These are phyloP conservation scores for Trypanosoma congolense DNA, from an alignment of 208 protist species.

Conservation along the genomic window DNA sequence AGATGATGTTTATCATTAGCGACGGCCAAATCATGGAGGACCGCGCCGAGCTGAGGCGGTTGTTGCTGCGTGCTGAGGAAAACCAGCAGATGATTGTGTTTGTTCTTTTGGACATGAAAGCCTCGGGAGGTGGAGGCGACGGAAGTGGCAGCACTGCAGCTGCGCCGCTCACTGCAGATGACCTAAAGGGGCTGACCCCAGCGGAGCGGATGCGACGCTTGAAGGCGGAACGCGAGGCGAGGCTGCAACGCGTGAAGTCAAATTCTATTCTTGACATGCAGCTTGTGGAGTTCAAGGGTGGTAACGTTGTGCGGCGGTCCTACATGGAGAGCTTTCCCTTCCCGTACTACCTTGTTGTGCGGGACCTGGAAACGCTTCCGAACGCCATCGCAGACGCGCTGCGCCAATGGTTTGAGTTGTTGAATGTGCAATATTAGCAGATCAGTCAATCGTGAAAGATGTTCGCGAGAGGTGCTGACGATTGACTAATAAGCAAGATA, in stretches of 20 bases:
- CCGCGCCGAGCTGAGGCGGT: conserved; percentile 70
- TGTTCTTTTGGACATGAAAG: conserved; percentile 91
- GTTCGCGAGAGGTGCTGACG: not conserved
- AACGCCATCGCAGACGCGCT: conserved; percentile 97
- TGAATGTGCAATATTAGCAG: conserved; percentile 49
- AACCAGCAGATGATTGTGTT: conserved; percentile 95
- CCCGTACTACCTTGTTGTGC: conserved; percentile 98
- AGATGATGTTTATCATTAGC: conserved; percentile 97
- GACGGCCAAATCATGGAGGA: conserved; percentile 95
- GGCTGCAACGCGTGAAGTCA: conserved; percentile 79
- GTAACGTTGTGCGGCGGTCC: conserved; percentile 77
- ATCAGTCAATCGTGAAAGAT: conserved; percentile 3
- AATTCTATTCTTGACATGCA: conserved; percentile 90
- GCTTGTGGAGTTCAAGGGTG: conserved; percentile 78
- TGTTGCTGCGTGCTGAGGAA: conserved; percentile 81
- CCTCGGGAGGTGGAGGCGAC: conserved; percentile 1
- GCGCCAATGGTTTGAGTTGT: conserved; percentile 98
- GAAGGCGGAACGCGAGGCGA: conserved; percentile 78
- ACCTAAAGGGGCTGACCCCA: conserved; percentile 60
- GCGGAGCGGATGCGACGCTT: conserved; percentile 79
- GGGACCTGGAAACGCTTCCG: conserved; percentile 94
- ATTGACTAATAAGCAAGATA: no score
- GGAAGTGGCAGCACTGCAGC: conserved; percentile 2
- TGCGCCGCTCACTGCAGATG: conserved; percentile 33
- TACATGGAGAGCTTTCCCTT: conserved; percentile 99